Evolutionary conservation across 192 early-diverging fungal species (phyloP).

Genomic region (Pilobolus umbonatus): DNA sequence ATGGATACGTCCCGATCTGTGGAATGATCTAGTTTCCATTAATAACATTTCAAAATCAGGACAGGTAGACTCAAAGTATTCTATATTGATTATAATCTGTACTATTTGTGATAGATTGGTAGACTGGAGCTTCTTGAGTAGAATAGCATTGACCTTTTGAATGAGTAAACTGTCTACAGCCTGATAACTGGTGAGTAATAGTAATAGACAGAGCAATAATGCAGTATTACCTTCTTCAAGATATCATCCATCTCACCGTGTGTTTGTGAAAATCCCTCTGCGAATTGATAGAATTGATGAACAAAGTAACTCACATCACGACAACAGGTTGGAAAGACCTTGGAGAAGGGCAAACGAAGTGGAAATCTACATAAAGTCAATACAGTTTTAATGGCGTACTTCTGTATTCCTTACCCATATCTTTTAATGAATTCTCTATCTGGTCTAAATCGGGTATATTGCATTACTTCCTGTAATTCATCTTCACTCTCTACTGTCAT

Average conservation of each 20-base stretch:
- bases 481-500: slow-evolving; percentile 62
- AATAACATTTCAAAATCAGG: slow-evolving; percentile 74
- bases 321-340: slow-evolving; percentile 71
- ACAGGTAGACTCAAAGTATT: slow-evolving; percentile 66
- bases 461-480: slow-evolving; percentile 60
- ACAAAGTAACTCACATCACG: slow-evolving; percentile 67
- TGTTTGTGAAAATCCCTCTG: slow-evolving; percentile 77
- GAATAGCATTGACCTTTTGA: slow-evolving; percentile 62
- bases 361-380: slow-evolving; percentile 56
- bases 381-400: not conserved
- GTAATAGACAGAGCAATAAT: not conserved
- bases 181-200: slow-evolving; percentile 16
- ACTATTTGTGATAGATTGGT: slow-evolving; percentile 74
- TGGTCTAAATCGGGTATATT: slow-evolving; percentile 58
- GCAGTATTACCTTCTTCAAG: slow-evolving; percentile 56
- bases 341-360: slow-evolving; percentile 72
- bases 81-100: slow-evolving; percentile 83
- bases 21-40: slow-evolving; percentile 56
- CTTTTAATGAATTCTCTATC: slow-evolving; percentile 33
- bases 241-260: slow-evolving; percentile 87
- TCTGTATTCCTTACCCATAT: slow-evolving; percentile 22
- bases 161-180: slow-evolving; percentile 67
- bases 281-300: slow-evolving; percentile 76
- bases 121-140: slow-evolving; percentile 60
- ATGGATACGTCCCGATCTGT: slow-evolving; percentile 50